These are phyloP conservation scores for Cunninghamia lanceolata DNA, from an alignment of 75 land plant genomes.

Conservation along the genomic window DNA sequence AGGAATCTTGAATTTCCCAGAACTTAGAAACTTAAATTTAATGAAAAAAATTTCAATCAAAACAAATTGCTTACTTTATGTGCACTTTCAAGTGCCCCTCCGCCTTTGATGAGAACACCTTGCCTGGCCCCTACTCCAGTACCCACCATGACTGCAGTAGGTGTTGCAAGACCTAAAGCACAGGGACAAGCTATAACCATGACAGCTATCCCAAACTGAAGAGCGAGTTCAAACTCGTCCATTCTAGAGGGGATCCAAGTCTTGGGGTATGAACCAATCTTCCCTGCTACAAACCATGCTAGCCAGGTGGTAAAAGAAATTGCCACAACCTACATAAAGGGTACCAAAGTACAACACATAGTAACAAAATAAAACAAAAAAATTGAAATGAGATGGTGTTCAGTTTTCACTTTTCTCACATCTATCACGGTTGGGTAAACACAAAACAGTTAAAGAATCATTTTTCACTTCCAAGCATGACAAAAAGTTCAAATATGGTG, in stretches of 20 bases:
- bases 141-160: constrained; percentile 98
- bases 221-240: constrained; percentile 85
- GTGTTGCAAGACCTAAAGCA: constrained; percentile 97
- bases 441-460: neutral
- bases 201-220: constrained; percentile 90
- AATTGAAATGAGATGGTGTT: neutral
- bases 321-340: constrained; percentile 63
- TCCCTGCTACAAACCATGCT: constrained; percentile 83
- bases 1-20: neutral
- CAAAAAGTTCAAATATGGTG: neutral
- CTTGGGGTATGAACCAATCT: constrained; percentile 55
- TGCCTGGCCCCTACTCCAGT: constrained; percentile 93
- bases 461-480: neutral
- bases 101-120: constrained; percentile 96
- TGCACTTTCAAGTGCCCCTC: constrained; percentile 87
- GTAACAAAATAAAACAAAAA: neutral
- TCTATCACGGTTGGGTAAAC: neutral
- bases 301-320: constrained; percentile 72
- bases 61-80: constrained; percentile 48
- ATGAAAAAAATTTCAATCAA: neutral
- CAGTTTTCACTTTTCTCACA: neutral
- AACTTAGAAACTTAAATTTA: neutral
- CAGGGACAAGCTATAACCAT: constrained; percentile 94
- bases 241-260: constrained; percentile 79
- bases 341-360: neutral